Conservation (phyloP, 2,329 filamentous ascomycete genomes). For the Apiospora koreana region DNA sequence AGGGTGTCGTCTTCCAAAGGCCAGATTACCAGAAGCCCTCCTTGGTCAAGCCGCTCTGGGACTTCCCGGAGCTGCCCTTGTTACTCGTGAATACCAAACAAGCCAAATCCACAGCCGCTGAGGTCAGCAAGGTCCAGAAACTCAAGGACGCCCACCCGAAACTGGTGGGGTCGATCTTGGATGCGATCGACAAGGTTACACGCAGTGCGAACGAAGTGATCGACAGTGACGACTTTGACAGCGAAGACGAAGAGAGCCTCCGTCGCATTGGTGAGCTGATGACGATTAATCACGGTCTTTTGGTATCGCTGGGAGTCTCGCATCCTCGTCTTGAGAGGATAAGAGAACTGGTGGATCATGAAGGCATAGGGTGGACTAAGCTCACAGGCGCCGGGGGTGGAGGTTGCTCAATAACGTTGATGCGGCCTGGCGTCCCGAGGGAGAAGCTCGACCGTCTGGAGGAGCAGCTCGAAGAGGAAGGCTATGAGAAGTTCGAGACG, state of each 20-base stretch:
- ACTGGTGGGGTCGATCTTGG: conserved; percentile 78
- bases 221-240: conserved; percentile 66
- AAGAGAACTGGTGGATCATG: conserved; percentile 85
- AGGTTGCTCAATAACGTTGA: conserved; percentile 89
- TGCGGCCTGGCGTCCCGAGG: conserved; percentile 65
- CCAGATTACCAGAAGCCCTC: conserved; percentile 78
- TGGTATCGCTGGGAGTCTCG: conserved; percentile 90
- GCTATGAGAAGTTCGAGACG: conserved; percentile 83
- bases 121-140: conserved; percentile 82
- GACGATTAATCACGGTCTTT: conserved; percentile 88
- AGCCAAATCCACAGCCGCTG: conserved; percentile 78
- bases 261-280: conserved; percentile 82
- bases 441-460: conserved; percentile 66
- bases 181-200: conserved; percentile 79
- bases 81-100: conserved; percentile 89
- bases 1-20: conserved; percentile 88
- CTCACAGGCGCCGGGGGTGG: conserved; percentile 94
- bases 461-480: conserved; percentile 64
- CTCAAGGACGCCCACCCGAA: conserved; percentile 72
- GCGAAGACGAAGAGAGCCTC: conserved; percentile 63
- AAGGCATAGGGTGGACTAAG: conserved; percentile 94
- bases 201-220: conserved; percentile 56
- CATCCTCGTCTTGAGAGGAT: conserved; percentile 92
- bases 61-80: conserved; percentile 89
- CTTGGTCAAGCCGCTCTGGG: conserved; percentile 72